Evolutionary conservation across 805 yeast genomes (phyloP).

Genomic region (Schwanniomyces pseudopolymorphus): DNA sequence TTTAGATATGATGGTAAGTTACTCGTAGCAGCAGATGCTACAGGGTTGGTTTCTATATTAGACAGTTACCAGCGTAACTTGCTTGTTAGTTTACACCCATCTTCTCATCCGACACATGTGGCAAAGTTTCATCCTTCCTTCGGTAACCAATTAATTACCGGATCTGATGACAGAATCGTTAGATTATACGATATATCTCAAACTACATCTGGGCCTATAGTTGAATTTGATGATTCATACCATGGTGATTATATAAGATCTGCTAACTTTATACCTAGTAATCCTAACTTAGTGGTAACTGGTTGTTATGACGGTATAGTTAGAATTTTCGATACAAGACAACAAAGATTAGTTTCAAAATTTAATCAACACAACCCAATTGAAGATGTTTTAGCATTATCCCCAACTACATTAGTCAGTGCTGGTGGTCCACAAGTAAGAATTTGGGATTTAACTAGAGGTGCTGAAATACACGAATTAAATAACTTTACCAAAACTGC

Average conservation of each 20-base stretch:
- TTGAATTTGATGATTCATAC: constrained; percentile 56
- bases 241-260: constrained; percentile 89
- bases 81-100: constrained; percentile 77
- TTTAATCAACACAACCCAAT: constrained; percentile 73
- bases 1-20: constrained; percentile 89
- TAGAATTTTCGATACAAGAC: constrained; percentile 80
- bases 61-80: constrained; percentile 77
- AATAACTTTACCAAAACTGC: constrained; percentile 92
- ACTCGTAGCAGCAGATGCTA: constrained; percentile 91
- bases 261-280: constrained; percentile 71
- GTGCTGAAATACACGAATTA: constrained; percentile 66
- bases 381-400: constrained; percentile 76
- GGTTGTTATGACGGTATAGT: constrained; percentile 93
- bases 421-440: constrained; percentile 81
- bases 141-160: constrained; percentile 75
- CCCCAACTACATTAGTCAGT: constrained; percentile 72
- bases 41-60: constrained; percentile 88
- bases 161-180: constrained; percentile 87
- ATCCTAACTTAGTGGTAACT: constrained; percentile 78
- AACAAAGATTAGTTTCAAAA: constrained; percentile 54
- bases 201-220: constrained; percentile 65
- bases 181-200: constrained; percentile 86
- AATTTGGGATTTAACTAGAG: constrained; percentile 90
- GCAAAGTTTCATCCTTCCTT: constrained; percentile 85
- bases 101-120: constrained; percentile 87